These are phyloP conservation scores for Cicer pinnatifidum DNA, from an alignment of 306 rosid species.

Conservation along the genomic window DNA sequence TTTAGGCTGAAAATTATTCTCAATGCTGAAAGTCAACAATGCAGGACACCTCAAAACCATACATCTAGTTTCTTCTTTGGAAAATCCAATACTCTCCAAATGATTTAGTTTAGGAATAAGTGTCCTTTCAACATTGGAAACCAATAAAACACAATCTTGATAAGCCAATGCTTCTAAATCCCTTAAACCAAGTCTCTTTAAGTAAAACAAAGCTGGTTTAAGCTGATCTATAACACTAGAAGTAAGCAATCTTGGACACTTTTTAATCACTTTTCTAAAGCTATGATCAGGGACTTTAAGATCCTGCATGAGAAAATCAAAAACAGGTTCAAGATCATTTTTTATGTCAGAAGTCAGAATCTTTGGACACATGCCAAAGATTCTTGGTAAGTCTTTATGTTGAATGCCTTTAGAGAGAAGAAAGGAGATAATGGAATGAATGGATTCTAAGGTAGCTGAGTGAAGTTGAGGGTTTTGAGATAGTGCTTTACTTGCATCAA, in stretches of 20 bases:
- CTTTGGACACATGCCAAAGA: constrained; percentile 88
- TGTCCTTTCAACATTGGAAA: constrained; percentile 78
- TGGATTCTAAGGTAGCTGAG: constrained; percentile 59
- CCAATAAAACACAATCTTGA: constrained; percentile 71
- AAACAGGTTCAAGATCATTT: constrained; percentile 78
- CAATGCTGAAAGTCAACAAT: constrained; percentile 83
- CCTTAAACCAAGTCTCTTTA: constrained; percentile 75
- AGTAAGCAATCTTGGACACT: constrained; percentile 84
- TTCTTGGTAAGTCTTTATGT: constrained; percentile 68
- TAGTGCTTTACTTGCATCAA: constrained; percentile 85
- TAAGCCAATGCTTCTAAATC: constrained; percentile 69
- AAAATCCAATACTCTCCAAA: constrained; percentile 65
- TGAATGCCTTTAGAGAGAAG: constrained; percentile 79
- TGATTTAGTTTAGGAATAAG: constrained; percentile 71
- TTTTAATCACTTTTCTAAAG: constrained; percentile 70
- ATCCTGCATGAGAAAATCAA: constrained; percentile 63
- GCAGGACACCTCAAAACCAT: constrained; percentile 84
- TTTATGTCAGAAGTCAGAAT: constrained; percentile 71
- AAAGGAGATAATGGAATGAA: constrained; percentile 67
- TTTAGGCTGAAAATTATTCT: constrained; percentile 79
- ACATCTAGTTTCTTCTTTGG: constrained; percentile 55
- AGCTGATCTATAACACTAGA: constrained; percentile 81
- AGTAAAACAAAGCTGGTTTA: constrained; percentile 68
- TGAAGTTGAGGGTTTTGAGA: constrained; percentile 76
- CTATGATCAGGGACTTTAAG: constrained; percentile 66